Evolutionary conservation across 1,139 yeast genomes (phyloP), one percentile per base, ranked within the genome.

Genomic region (Geotrichum klebahnii): DNA sequence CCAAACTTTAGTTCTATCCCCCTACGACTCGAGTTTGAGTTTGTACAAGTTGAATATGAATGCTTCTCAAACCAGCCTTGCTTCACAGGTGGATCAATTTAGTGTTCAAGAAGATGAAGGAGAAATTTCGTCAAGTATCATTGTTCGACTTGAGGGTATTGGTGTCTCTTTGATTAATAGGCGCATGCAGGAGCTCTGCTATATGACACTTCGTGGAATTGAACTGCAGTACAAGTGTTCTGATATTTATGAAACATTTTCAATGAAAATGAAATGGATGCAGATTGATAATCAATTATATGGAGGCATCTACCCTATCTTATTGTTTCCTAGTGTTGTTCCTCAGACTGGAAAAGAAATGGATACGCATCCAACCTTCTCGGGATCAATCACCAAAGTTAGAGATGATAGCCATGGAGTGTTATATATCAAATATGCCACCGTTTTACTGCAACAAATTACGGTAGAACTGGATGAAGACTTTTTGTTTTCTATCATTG

Each of bases 401-500:
- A 87, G 87, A 58, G 98, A 90, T 67, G 87, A 85, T 46, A 74
- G 86, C 8, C 96, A 90, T 66, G 98, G 98, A 23, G 94, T 94
- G 10, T 68, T 82, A 16, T 90, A 85, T 63, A 81, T 90, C 62
- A 94, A 94, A 65, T 90, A 89, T 69, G 96, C 97, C 0, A 90
- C 98, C 0, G 64, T 87, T 1, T 70, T 94, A 53, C 67, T 94
- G 49, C 98, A 94, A 68, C 97, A 92, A 63, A 78, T 94, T 78
- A 83, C 97, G 0, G 70, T 92, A 49, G 97, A 92, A 61, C 77
- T 92, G 46, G 98, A 94, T 66, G 98, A 94, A 66, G 97, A 90
- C 65, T 89, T 94, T 67, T 67, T 92, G 59, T 82, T 84, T 67
- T 89, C 96, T 0, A 65, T 90, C 50, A 67, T 90, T 47, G 96